Base-by-base conservation (phyloP, 768 basidiomycete species). In the Psilocybe sp. region DNA sequence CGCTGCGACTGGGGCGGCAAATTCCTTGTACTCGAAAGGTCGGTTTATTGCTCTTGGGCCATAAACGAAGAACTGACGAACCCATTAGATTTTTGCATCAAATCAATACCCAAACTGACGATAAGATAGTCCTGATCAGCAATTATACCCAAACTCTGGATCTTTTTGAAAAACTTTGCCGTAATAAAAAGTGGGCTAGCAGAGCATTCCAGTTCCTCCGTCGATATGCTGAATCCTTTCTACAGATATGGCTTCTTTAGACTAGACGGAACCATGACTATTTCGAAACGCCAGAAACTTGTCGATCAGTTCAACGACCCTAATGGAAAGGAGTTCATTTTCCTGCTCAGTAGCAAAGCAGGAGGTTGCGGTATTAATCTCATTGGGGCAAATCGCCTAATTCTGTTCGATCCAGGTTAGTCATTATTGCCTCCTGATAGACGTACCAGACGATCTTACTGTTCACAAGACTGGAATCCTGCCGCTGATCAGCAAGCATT, bases 401-500 rank as follows among this genome's bases (percentile, higher is more conserved):
- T 98, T 47, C 72, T 98, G 11, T 98, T 97, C 58, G 94, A 98
- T 66, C 94, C 94, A 40, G 92, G 90, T 91, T 62, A 28, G 77
- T 59, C 7, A 16, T 11, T n/a, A 33, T 16, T 36, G 12, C 8
- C 10, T 43, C n/a, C 8, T 4, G 32, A 20, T 12, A 32, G 19
- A n/a, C 36, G 16, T 28, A 18, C 28, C 10, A 40, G 43, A 18
- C 50, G 34, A 34, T 14, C 44, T 40, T 33, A 61, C 44, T 19
- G 16, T 38, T 8, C 32, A 16, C n/a, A 51, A 94, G 95, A 98
- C 63, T 98, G 95, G 95, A 98, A 98, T 60, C 95, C 95, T 19
- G 96, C 96, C 9, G 92, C 95, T 20, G 96, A 99, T 68, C 97
- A 98, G 64, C 96, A 99, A 66, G 96, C 96, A 7, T 77, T 99